Percentiles rank a stretch among this genome's conserved stretches.
Conservation (phyloP, 2,329 filamentous ascomycete species). For the Fusarium torreyae region DNA sequence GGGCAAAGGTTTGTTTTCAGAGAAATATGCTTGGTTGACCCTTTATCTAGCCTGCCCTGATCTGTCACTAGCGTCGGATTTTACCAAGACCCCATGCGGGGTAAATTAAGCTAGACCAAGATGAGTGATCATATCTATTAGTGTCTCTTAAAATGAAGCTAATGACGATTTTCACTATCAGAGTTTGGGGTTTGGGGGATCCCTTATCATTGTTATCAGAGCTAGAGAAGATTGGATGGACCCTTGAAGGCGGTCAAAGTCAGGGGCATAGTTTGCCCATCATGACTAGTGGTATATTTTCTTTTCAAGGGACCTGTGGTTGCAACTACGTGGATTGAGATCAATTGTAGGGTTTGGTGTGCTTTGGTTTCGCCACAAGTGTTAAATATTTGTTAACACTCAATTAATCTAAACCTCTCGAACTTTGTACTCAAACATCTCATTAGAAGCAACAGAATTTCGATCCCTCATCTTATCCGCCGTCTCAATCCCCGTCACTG, state of each 20-base stretch:
- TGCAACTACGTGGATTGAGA: no score
- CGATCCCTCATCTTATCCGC: conserved; percentile 53
- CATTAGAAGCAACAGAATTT: conserved; percentile 52
- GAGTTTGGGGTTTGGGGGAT: no score
- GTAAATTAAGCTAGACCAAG: conserved; percentile 13
- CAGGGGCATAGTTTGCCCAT: no score
- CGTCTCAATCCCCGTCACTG: conserved; percentile 53
- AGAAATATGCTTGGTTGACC: not conserved
- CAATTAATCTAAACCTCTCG: conserved; percentile 30
- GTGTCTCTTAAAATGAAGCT: not conserved
- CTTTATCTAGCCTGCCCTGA: conserved; percentile 5
- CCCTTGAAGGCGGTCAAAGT: no score
- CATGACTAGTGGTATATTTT: no score
- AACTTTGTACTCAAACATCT: conserved; percentile 50
- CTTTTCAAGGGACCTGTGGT: no score
- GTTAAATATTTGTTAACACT: no score
- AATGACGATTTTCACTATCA: not conserved
- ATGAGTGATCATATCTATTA: not conserved
- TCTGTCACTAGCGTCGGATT: conserved; percentile 7
- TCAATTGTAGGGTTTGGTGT: no score
- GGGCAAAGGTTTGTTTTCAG: not conserved
- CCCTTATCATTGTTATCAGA: no score
- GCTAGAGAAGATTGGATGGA: no score
- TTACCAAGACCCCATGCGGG: conserved; percentile 24
- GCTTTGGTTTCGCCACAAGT: no score